Conservation (phyloP, 495 filamentous ascomycete species). For the Aspergillus saccharolyticus region DNA sequence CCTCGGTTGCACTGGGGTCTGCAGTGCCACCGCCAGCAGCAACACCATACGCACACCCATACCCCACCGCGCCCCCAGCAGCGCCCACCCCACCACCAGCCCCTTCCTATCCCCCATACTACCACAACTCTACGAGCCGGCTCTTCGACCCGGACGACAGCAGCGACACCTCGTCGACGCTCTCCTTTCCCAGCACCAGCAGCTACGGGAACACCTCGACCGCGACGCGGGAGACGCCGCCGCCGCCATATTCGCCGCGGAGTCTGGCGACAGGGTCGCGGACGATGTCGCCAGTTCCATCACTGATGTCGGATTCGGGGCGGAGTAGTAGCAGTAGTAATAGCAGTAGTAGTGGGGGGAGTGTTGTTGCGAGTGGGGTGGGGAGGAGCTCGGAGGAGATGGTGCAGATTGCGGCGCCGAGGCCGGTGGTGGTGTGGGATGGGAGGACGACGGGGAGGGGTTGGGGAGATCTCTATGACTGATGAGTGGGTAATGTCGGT, state of each 20-base stretch:
- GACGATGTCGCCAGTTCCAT: slow-evolving; percentile 24
- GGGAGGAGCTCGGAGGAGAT: background rate
- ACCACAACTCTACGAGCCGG: slow-evolving; percentile 4
- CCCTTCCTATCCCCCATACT: slow-evolving; percentile 17
- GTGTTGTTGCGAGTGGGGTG: background rate
- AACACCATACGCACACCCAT: background rate
- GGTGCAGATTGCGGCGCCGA: slow-evolving; percentile 4
- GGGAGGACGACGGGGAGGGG: background rate
- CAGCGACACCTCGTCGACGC: slow-evolving; percentile 30
- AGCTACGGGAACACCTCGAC: slow-evolving; percentile 47
- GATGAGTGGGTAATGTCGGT: background rate
- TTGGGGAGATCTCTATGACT: background rate
- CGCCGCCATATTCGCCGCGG: slow-evolving; percentile 40
- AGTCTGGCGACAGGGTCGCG: background rate
- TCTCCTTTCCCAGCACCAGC: slow-evolving; percentile 45
- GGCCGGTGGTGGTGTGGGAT: background rate
- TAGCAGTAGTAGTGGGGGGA: background rate
- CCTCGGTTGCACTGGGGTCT: too few relatives aligned
- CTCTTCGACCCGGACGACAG: slow-evolving; percentile 33
- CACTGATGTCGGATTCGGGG: slow-evolving; percentile 27
- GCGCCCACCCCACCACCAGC: too few relatives aligned
- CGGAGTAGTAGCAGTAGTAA: background rate
- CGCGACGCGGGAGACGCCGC: slow-evolving; percentile 42
- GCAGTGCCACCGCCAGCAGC: background rate
- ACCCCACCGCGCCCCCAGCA: too few relatives aligned